Conservation (phyloP, 1,284 basidiomycete genomes). For the Marasmius tenuissimus region DNA sequence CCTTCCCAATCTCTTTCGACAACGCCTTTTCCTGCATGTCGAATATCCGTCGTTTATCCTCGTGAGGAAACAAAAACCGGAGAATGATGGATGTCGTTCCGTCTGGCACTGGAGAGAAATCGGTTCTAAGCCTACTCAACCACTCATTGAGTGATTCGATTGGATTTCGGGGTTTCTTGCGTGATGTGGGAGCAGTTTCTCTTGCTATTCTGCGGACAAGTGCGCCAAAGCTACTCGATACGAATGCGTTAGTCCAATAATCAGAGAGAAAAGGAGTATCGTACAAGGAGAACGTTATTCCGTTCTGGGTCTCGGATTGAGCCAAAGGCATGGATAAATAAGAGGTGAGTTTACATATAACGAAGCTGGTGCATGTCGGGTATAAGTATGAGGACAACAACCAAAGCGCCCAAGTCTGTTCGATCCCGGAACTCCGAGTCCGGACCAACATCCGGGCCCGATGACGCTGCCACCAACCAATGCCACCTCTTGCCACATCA, state of each 20-base stretch:
- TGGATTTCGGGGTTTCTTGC: conserved; percentile 27
- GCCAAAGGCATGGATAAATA: not conserved
- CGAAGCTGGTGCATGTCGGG: too few species aligned
- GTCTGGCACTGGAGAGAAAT: conserved; percentile 46
- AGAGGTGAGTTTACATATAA: not conserved
- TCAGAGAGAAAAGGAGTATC: not conserved
- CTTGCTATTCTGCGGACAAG: conserved; percentile 39
- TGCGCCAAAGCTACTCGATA: conserved; percentile 42
- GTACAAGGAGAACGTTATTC: not conserved
- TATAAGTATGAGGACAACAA: too few species aligned
- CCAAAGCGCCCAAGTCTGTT: too few species aligned
- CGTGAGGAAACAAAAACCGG: conserved; percentile 79
- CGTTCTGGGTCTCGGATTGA: not conserved
- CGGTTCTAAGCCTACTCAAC: conserved; percentile 39
- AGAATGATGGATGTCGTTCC: conserved; percentile 58
- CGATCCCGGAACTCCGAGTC: too few species aligned
- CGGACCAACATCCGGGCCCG: too few species aligned
- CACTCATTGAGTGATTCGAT: conserved; percentile 45
- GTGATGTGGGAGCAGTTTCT: conserved; percentile 26
- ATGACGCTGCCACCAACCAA: too few species aligned
- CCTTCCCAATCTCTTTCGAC: conserved; percentile 50
- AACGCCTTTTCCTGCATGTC: conserved; percentile 73
- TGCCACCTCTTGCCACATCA: too few species aligned
- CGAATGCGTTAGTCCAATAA: not conserved
- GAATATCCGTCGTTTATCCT: conserved; percentile 70